Conservation (phyloP, 108 stramenopile species). For the Skeletonema costatum region DNA sequence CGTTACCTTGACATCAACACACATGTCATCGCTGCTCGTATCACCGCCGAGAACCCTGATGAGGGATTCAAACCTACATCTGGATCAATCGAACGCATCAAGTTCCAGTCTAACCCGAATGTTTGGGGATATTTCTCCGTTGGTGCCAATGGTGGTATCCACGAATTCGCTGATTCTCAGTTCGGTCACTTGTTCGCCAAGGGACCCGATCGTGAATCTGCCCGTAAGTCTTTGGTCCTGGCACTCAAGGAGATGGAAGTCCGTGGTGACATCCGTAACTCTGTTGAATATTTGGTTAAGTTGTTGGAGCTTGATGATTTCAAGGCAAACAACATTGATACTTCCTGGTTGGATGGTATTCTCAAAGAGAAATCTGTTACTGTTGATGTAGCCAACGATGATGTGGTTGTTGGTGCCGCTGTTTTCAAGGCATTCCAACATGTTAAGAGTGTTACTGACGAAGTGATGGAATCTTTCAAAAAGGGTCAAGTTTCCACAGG, state of each 20-base stretch:
- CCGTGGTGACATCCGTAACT: constrained; percentile 97
- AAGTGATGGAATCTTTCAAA: constrained; percentile 75
- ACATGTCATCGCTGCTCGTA: constrained; percentile 98
- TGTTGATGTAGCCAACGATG: constrained; percentile 72
- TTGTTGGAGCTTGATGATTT: constrained; percentile 95
- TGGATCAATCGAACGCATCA: constrained; percentile 95
- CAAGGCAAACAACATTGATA: constrained; percentile 97
- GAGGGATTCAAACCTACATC: constrained; percentile 99
- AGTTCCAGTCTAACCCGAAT: constrained; percentile 96
- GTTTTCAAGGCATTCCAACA: constrained; percentile 91
- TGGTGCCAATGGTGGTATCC: constrained; percentile 97
- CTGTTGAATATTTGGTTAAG: constrained; percentile 97
- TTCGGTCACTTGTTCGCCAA: constrained; percentile 98
- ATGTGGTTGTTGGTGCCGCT: constrained; percentile 89
- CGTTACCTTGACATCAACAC: constrained; percentile 82
- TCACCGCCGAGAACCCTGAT: constrained; percentile 99
- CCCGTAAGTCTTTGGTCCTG: constrained; percentile 92
- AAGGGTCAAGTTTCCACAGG: constrained; percentile 93
- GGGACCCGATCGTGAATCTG: constrained; percentile 94
- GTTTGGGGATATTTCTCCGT: constrained; percentile 99
- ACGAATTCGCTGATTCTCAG: constrained; percentile 98
- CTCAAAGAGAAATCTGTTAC: constrained; percentile 90
- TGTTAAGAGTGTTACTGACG: constrained; percentile 69
- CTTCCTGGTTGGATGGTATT: constrained; percentile 95
- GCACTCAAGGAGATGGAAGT: constrained; percentile 98